These are phyloP conservation scores for Fusarium verrucosum DNA, from an alignment of 2,329 filamentous ascomycete genomes.

Conservation along the genomic window DNA sequence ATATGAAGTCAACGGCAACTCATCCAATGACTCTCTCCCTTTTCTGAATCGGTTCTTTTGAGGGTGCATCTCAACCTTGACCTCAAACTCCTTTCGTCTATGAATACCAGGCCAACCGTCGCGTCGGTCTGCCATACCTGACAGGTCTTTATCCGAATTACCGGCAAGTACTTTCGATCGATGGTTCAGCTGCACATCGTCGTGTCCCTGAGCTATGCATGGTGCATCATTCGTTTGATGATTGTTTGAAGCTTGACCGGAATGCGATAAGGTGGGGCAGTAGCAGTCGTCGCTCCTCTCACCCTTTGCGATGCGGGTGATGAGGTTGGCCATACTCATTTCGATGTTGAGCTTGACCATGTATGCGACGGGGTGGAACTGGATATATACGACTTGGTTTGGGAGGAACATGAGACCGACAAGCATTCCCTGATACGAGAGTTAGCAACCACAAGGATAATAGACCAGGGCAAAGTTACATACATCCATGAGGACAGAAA, in stretches of 20 bases:
- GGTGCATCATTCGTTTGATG: slow-evolving; percentile 10
- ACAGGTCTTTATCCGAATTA: slow-evolving; percentile 31
- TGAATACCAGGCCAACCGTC: slow-evolving; percentile 30
- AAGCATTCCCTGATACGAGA: slow-evolving; percentile 27
- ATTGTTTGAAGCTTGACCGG: slow-evolving; percentile 16
- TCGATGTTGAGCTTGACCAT: slow-evolving; percentile 65
- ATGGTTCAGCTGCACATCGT: slow-evolving; percentile 28
- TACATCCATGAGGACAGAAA: slow-evolving; percentile 62
- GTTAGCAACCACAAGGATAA: neutral
- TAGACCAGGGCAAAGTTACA: neutral
- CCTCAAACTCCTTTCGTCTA: slow-evolving; percentile 36
- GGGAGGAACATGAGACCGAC: slow-evolving; percentile 49
- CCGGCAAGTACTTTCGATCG: slow-evolving; percentile 36
- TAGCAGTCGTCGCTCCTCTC: slow-evolving; percentile 30
- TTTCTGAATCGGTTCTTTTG: slow-evolving; percentile 9
- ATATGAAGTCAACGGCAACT: slow-evolving; percentile 36
- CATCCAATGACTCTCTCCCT: slow-evolving; percentile 4
- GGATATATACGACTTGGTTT: slow-evolving; percentile 54
- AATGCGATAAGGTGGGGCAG: slow-evolving; percentile 34
- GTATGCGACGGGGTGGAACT: slow-evolving; percentile 63
- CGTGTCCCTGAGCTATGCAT: slow-evolving; percentile 27
- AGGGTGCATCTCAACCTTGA: slow-evolving; percentile 29
- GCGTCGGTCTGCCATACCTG: neutral
- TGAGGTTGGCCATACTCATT: slow-evolving; percentile 63
- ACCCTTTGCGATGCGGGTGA: slow-evolving; percentile 50